Conservation (phyloP, 2,329 filamentous ascomycete species). For the Ophiocordyceps robertsii region DNA sequence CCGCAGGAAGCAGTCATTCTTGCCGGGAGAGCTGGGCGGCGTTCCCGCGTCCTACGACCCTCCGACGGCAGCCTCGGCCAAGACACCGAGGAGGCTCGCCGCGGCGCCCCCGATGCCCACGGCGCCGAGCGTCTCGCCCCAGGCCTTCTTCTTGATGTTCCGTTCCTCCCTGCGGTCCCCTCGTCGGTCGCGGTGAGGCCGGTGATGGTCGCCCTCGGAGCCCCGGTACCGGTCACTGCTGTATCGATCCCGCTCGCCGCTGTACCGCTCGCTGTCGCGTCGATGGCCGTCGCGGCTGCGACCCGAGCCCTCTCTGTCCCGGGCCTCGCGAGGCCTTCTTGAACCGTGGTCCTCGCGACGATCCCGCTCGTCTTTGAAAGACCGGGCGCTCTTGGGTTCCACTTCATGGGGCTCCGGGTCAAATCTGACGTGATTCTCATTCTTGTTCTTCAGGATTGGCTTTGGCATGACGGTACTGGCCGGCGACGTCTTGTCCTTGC, state of each 20-base stretch:
- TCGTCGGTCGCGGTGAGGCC: slow-evolving; percentile 23
- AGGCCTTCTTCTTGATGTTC: slow-evolving; percentile 27
- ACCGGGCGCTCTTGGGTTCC: slow-evolving; percentile 12
- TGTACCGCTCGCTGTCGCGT: slow-evolving; percentile 13
- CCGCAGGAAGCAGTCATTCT: too few relatives aligned
- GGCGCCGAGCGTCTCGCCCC: slow-evolving; percentile 40
- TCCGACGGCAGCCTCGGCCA: slow-evolving; percentile 39
- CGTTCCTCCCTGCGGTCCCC: slow-evolving; percentile 23
- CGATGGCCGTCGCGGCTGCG: slow-evolving; percentile 12
- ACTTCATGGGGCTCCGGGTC: slow-evolving; percentile 34
- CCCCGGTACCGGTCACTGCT: slow-evolving; percentile 7
- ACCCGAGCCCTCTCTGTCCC: slow-evolving; percentile 11
- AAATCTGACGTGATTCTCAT: slow-evolving; percentile 42
- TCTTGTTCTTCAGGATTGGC: slow-evolving; percentile 48
- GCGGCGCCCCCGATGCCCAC: slow-evolving; percentile 49
- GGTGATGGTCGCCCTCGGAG: slow-evolving; percentile 21
- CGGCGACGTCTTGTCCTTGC: slow-evolving; percentile 19
- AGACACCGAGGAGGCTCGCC: slow-evolving; percentile 41
- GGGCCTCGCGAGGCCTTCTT: slow-evolving; percentile 12
- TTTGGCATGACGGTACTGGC: slow-evolving; percentile 30
- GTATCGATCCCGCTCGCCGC: slow-evolving; percentile 15
- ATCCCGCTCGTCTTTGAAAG: slow-evolving; percentile 19
- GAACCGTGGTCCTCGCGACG: slow-evolving; percentile 7
- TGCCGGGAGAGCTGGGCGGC: too few relatives aligned
- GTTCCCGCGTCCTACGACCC: slow-evolving; percentile 5